Evolutionary conservation across 1,139 yeast species (phyloP), one percentile per base, ranked within the genome.

Genomic region (Wickerhamiella pararugosa): DNA sequence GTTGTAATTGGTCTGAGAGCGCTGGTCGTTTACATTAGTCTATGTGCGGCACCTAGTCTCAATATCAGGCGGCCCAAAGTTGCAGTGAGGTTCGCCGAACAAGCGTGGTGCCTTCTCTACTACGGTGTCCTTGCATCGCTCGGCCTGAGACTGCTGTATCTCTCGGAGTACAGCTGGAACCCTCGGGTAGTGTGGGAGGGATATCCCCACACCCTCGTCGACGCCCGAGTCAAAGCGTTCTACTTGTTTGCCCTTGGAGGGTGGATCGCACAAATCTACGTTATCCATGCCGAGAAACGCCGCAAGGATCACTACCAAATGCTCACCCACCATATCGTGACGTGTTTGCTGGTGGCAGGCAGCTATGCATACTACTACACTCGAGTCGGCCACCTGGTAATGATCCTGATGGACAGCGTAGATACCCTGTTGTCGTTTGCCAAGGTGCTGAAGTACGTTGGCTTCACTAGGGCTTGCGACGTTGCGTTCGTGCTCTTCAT

Each of bases 261-360:
- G 51, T 86, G 94, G 94, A 56, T 83, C 48, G 86, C 81, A 53
- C 94, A 83, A 60, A 67, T 83, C 26, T 70, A 80, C 51, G 84
- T 79, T 15, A 65, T 86, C 47, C 75, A 83, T 60, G 63, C 84
- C 43, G 96, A 86, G 61, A 76, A 74, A 48, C 73, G 69, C 49
- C 73, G 96, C 52, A 83, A 83, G 58, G 96, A 86, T 59, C 78
- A 82, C 58, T 61, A 63, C 52, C 94, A 84, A 60, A 86, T 86
- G 96, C 75, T 84, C 55, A 65, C 79, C 40, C 96, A 86, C 58
- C 96, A 86, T 61, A 75, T 86, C 43, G 77, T 86, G 44, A 86
- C 96, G 1, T 70, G 78, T 53, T 53, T 67, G 29, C 67, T 86
- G 46, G 70, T 81, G 36, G 60, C 71, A 21, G 92, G 92, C 1